phyloP scores from a whole-genome alignment of 2,329 filamentous ascomycete genomes.

The Immersiporthe knoxdaviesiana region DNA sequence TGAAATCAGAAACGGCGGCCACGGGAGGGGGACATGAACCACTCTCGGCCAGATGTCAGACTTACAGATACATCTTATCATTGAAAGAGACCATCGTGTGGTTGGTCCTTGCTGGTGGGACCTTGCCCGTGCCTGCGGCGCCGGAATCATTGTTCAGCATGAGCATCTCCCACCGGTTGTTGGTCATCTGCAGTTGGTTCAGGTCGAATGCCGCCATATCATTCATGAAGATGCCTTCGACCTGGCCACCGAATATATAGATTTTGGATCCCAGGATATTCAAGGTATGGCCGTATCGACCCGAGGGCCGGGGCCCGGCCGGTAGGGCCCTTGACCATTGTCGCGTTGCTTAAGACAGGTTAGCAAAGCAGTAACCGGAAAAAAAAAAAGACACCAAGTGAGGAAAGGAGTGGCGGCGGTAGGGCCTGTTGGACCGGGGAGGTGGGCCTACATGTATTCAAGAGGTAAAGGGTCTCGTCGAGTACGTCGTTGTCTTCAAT shows the following conservation, averaged over 20 bases:
- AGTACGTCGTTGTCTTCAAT: conserved; percentile 89
- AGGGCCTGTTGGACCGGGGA: too few relatives aligned
- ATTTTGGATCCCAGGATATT: conserved; percentile 98
- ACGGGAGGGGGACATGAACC: not conserved
- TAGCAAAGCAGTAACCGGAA: conserved; percentile 9
- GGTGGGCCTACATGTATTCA: conserved; percentile 86
- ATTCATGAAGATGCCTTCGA: conserved; percentile 98
- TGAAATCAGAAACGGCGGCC: conserved; percentile 24
- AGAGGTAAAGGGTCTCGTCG: conserved; percentile 92
- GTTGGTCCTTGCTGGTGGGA: conserved; percentile 90
- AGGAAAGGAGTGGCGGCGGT: not conserved
- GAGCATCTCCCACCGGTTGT: conserved; percentile 94
- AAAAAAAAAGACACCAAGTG: too few relatives aligned
- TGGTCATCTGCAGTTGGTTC: conserved; percentile 88
- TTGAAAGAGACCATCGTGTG: conserved; percentile 91
- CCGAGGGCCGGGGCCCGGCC: conserved; percentile 80
- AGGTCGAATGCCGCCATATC: conserved; percentile 94
- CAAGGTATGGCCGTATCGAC: conserved; percentile 92
- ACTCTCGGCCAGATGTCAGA: conserved; percentile 31
- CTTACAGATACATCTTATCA: conserved; percentile 91
- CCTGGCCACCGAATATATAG: conserved; percentile 95
- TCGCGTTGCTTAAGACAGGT: conserved; percentile 72
- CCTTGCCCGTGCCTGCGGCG: conserved; percentile 62
- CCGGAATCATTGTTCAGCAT: conserved; percentile 72
- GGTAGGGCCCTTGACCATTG: conserved; percentile 97